A percentile compares a stretch with the other conserved stretches of the same genome.
Conservation (phyloP, 148 eudicot species). For the Tetragonia tetragonoides region DNA sequence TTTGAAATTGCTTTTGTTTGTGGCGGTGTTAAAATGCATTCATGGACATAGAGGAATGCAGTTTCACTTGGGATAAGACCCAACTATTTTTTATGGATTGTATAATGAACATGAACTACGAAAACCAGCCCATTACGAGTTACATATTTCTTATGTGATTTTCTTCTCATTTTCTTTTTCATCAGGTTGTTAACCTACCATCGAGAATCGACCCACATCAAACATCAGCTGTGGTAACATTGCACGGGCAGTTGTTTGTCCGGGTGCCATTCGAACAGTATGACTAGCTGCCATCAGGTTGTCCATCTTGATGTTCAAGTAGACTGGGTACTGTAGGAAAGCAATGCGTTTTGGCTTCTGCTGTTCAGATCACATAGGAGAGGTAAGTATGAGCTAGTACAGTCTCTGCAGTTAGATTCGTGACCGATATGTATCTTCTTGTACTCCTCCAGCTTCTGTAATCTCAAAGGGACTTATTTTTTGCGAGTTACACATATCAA, state of each 20-base stretch:
- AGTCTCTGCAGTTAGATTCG: background rate
- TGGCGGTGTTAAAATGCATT: too few species aligned
- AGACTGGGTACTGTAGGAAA: background rate
- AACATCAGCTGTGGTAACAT: slow-evolving; percentile 93
- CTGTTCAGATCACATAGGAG: background rate
- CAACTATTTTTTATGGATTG: background rate
- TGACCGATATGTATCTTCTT: background rate
- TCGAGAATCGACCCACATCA: slow-evolving; percentile 98
- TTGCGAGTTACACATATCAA: background rate
- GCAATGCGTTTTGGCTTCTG: background rate
- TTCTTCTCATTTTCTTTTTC: background rate
- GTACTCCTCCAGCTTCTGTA: background rate
- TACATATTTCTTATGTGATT: background rate
- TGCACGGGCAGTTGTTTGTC: slow-evolving; percentile 89
- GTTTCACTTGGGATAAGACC: background rate
- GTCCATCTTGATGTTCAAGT: background rate
- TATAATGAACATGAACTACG: background rate
- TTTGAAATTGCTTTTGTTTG: too few species aligned
- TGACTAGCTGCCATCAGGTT: slow-evolving; percentile 17
- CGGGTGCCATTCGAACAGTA: slow-evolving; percentile 63
- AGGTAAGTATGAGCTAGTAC: background rate
- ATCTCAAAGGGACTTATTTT: background rate
- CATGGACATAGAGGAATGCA: background rate
- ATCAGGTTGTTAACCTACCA: slow-evolving; percentile 87
- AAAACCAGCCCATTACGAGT: background rate